Evolutionary conservation across 768 basidiomycete species (phyloP).

Genomic region (Suillus clintonianus): DNA sequence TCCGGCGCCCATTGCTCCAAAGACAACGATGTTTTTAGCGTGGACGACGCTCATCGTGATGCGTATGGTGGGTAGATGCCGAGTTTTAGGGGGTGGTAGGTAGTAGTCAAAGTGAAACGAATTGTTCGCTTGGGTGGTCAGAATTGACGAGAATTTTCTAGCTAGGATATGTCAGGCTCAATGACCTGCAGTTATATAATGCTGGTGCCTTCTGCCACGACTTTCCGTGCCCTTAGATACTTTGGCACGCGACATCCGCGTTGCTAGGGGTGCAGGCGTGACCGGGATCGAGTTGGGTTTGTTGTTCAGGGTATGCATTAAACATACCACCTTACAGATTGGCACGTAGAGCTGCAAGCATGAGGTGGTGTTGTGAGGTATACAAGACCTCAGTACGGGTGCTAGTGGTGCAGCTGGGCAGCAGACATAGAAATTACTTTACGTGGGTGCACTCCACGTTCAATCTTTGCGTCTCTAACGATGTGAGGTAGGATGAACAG

Average conservation of each 20-base stretch:
- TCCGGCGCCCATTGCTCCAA: slow-evolving; percentile 35
- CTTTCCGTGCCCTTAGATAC: not conserved
- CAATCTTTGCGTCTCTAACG: not conserved
- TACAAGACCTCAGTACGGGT: too few species aligned
- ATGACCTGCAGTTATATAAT: not conserved
- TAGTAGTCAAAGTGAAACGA: not conserved
- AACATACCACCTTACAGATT: not conserved
- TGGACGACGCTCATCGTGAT: not conserved
- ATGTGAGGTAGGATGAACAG: not conserved
- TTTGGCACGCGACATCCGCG: not conserved
- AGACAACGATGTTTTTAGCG: slow-evolving; percentile 30
- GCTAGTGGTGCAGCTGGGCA: too few species aligned
- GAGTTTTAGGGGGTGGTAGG: not conserved
- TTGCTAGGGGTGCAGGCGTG: not conserved
- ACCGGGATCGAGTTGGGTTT: not conserved
- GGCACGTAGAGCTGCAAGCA: not conserved
- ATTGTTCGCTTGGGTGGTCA: not conserved
- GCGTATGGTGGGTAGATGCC: not conserved
- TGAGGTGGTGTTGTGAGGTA: too few species aligned
- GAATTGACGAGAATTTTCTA: not conserved
- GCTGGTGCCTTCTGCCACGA: not conserved
- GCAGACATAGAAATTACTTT: not conserved
- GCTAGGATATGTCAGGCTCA: not conserved
- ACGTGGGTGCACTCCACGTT: not conserved
- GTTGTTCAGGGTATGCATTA: not conserved